phyloP scores from a whole-genome alignment of 805 yeast genomes.

The Sungouiozyma ichnusensis region DNA sequence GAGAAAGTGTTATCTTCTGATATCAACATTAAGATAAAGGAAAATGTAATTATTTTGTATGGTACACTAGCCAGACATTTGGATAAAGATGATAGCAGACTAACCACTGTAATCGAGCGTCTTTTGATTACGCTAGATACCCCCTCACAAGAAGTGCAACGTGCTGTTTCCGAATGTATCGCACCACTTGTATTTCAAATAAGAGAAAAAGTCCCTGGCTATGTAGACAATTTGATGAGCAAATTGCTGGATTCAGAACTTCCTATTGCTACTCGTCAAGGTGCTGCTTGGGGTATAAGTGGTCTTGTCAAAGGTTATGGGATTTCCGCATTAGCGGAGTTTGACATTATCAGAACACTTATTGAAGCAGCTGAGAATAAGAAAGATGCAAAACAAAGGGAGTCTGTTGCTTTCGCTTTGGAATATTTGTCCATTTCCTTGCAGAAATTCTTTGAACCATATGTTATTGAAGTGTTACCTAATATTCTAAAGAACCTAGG shows the following conservation, averaged over 20 bases:
- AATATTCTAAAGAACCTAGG: slow-evolving; percentile 72
- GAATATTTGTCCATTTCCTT: slow-evolving; percentile 73
- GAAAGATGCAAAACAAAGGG: slow-evolving; percentile 61
- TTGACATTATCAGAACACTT: slow-evolving; percentile 65
- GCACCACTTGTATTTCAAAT: slow-evolving; percentile 68
- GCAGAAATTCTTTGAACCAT: slow-evolving; percentile 82
- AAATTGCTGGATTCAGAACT: slow-evolving; percentile 41
- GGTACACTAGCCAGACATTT: slow-evolving; percentile 89
- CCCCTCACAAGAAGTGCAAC: slow-evolving; percentile 84
- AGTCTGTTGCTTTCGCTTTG: slow-evolving; percentile 79
- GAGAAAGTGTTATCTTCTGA: slow-evolving; percentile 45
- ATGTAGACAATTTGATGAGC: slow-evolving; percentile 49
- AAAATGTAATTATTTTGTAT: slow-evolving; percentile 74
- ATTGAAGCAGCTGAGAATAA: slow-evolving; percentile 83
- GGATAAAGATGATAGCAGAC: slow-evolving; percentile 51
- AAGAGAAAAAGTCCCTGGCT: slow-evolving; percentile 37
- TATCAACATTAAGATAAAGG: slow-evolving; percentile 44
- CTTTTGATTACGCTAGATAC: slow-evolving; percentile 67
- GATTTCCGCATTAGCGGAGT: slow-evolving; percentile 60
- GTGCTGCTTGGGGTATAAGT: slow-evolving; percentile 93
- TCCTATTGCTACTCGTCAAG: slow-evolving; percentile 52
- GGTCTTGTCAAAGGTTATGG: slow-evolving; percentile 91
- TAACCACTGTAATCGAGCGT: slow-evolving; percentile 54
- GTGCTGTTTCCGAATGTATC: slow-evolving; percentile 75
- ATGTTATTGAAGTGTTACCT: slow-evolving; percentile 81